A percentile compares a stretch with the other conserved stretches of the same genome.
Evolutionary conservation across 2,329 filamentous ascomycete species (phyloP).

Genomic region (Colletotrichum cereale): DNA sequence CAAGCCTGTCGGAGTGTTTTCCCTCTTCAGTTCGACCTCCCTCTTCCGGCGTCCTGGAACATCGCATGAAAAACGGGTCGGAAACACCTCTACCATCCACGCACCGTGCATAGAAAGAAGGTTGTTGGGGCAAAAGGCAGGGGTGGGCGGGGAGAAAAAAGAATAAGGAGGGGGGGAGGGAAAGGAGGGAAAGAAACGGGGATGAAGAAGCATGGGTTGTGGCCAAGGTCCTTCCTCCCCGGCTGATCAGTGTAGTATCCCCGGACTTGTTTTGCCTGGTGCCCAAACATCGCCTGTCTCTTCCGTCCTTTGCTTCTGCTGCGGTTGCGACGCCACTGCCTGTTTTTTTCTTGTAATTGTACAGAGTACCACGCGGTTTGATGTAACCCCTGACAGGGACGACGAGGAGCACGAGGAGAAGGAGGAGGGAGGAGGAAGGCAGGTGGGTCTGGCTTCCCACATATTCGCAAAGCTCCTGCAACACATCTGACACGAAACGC

Average conservation of each 20-base stretch:
- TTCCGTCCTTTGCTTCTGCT: background rate
- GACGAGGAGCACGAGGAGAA: too few relatives aligned
- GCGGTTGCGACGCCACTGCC: background rate
- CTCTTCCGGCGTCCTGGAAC: background rate
- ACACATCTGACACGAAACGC: constrained; percentile 41
- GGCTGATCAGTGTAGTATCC: background rate
- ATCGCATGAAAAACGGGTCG: constrained; percentile 26
- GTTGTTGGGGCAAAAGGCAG: background rate
- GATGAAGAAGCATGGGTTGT: background rate
- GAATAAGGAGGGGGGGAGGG: background rate
- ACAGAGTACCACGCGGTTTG: too few relatives aligned
- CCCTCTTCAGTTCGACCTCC: background rate
- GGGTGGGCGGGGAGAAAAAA: background rate
- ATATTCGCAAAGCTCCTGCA: constrained; percentile 18
- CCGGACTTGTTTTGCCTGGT: constrained; percentile 15
- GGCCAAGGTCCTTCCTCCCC: background rate
- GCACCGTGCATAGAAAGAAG: constrained; percentile 31
- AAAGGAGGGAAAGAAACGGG: too few relatives aligned
- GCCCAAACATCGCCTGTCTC: background rate
- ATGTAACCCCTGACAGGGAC: background rate
- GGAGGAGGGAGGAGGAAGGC: background rate
- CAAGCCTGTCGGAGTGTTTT: constrained; percentile 1
- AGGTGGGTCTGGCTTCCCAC: background rate
- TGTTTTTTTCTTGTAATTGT: background rate
- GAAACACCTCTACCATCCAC: constrained; percentile 19